phyloP scores from a whole-genome alignment of 148 eudicot species.

The Simmondsia chinensis region DNA sequence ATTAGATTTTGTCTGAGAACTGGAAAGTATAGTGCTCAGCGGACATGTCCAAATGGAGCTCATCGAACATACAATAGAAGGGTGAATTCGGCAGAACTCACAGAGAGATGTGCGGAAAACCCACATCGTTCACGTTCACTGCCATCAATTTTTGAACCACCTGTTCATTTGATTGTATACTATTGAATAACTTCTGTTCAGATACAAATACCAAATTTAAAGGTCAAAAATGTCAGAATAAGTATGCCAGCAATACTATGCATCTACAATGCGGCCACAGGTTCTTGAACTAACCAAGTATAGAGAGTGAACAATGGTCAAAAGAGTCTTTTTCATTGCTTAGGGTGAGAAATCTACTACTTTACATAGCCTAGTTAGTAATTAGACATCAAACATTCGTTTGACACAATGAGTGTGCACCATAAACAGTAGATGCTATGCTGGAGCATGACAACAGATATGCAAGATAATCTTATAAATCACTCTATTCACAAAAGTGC shows the following conservation, averaged over 20 bases:
- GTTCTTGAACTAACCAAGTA: too few relatives aligned
- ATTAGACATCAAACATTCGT: too few relatives aligned
- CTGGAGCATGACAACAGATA: too few relatives aligned
- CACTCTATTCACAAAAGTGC: too few relatives aligned
- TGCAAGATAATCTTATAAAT: too few relatives aligned
- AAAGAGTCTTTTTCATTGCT: too few relatives aligned
- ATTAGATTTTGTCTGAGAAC: conserved; percentile 47
- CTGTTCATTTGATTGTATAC: conserved; percentile 71
- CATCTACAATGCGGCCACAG: neutral
- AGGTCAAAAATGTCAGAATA: neutral
- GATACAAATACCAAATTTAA: conserved; percentile 67
- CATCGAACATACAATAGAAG: conserved; percentile 90
- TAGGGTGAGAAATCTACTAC: too few relatives aligned
- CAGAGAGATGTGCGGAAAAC: conserved; percentile 85
- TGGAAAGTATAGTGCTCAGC: conserved; percentile 87
- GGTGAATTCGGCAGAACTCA: conserved; percentile 74
- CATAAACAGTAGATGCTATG: too few relatives aligned
- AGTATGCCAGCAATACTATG: neutral
- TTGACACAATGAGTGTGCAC: too few relatives aligned
- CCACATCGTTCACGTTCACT: conserved; percentile 92
- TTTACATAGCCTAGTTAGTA: too few relatives aligned
- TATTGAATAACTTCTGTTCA: conserved; percentile 84
- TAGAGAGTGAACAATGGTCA: too few relatives aligned
- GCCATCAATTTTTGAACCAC: conserved; percentile 85
- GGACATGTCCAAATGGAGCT: conserved; percentile 76